Evolutionary conservation across 108 stramenopile species (phyloP).

Genomic region (Hondaea fermentalgiana): DNA sequence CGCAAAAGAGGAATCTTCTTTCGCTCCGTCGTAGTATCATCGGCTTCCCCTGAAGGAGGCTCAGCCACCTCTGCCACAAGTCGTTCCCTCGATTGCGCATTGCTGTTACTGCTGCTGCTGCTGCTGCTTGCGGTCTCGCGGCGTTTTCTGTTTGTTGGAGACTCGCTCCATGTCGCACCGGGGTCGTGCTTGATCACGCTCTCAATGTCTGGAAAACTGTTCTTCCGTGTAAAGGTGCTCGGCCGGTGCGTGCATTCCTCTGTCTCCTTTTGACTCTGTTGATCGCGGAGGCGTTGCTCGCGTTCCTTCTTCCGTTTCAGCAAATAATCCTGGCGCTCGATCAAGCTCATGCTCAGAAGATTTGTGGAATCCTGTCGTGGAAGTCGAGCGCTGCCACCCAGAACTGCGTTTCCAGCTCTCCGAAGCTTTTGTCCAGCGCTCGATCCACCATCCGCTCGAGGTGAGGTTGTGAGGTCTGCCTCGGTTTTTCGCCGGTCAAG

Average conservation of each 20-base stretch:
- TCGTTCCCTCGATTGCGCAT: not conserved
- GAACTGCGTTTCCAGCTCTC: not conserved
- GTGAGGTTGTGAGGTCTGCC: not conserved
- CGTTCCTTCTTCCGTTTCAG: not conserved
- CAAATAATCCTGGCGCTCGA: not conserved
- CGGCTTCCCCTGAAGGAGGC: not conserved
- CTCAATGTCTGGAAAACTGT: not conserved
- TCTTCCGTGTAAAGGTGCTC: not conserved
- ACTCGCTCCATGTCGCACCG: not conserved
- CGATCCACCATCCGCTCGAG: too few relatives aligned
- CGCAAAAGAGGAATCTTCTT: not conserved
- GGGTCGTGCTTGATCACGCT: slow-evolving; percentile 4
- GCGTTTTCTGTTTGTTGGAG: not conserved
- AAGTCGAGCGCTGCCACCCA: not conserved
- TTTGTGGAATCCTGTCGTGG: not conserved
- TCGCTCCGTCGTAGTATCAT: not conserved
- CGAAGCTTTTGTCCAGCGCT: not conserved
- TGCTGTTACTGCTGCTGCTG: too few relatives aligned
- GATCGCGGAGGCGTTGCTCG: not conserved
- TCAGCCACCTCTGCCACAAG: not conserved
- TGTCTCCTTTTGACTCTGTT: not conserved
- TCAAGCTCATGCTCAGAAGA: not conserved
- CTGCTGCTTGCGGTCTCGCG: not conserved
- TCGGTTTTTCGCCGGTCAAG: not conserved
- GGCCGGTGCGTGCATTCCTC: not conserved